These are phyloP conservation scores for Candida namnaoensis DNA, from an alignment of 805 yeast species.

Conservation along the genomic window DNA sequence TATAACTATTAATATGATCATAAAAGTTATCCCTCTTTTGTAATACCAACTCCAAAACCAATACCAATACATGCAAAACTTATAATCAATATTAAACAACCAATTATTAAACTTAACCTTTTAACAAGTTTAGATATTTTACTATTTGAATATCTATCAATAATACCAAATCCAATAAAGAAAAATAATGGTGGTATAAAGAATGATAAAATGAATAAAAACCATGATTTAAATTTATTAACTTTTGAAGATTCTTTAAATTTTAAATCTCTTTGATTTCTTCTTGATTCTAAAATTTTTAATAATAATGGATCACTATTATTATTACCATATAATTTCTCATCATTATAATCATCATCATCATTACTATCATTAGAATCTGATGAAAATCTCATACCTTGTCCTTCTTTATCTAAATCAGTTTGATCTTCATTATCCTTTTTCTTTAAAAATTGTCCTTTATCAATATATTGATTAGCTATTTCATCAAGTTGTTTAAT, in stretches of 20 bases:
- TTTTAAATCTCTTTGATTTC: not conserved
- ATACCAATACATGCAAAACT: constrained; percentile 32
- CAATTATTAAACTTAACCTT: constrained; percentile 12
- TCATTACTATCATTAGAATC: not conserved
- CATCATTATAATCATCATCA: constrained; percentile 1
- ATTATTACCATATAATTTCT: no score
- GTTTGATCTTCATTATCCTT: not conserved
- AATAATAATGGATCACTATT: not conserved
- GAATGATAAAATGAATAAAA: constrained; percentile 11
- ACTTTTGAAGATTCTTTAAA: no score
- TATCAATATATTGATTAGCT: no score
- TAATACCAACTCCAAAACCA: constrained; percentile 36
- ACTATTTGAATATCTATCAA: constrained; percentile 9
- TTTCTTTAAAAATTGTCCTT: no score
- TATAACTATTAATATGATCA: not conserved
- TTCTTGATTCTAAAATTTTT: not conserved
- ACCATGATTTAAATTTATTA: constrained; percentile 2
- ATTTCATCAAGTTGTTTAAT: no score
- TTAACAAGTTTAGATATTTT: constrained; percentile 4
- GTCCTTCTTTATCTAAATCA: not conserved
- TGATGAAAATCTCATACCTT: not conserved
- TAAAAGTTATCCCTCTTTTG: not conserved
- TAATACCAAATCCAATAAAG: constrained; percentile 17
- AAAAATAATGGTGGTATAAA: constrained; percentile 19
- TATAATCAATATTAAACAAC: constrained; percentile 7